A percentile compares a stretch with the other conserved stretches of the same genome.
Evolutionary conservation across 106 monocot genomes (phyloP).

Genomic region (Acanthochlamys bracteata): DNA sequence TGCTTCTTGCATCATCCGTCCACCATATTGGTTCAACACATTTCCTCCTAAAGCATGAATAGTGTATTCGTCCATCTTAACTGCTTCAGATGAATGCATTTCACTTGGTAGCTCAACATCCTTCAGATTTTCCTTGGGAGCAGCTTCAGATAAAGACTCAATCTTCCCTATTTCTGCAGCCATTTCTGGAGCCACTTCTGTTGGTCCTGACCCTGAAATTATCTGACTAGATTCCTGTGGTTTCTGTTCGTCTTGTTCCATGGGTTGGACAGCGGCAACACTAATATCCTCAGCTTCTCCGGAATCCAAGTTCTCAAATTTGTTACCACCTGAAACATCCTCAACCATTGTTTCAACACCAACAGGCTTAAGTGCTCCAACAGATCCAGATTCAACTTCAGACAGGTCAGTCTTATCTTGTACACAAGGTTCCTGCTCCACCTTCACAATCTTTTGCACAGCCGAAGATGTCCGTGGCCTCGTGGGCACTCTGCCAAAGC

Average conservation of each 20-base stretch:
- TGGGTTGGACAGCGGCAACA: slow-evolving; percentile 1
- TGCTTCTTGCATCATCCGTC: slow-evolving; percentile 18
- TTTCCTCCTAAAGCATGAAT: slow-evolving; percentile 8
- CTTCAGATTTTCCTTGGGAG: slow-evolving; percentile 9
- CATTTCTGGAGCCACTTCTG: neutral
- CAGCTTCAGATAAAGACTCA: slow-evolving; percentile 5
- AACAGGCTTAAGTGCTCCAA: neutral
- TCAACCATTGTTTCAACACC: slow-evolving; percentile 1
- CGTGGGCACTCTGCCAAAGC: slow-evolving; percentile 53
- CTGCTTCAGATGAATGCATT: slow-evolving; percentile 3
- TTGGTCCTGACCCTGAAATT: neutral
- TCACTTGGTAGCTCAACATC: neutral
- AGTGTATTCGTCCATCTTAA: slow-evolving; percentile 15
- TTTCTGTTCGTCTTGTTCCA: slow-evolving; percentile 9
- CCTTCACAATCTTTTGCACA: slow-evolving; percentile 23
- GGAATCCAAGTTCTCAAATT: slow-evolving; percentile 2
- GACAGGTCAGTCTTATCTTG: slow-evolving; percentile 5
- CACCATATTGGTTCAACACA: slow-evolving; percentile 7
- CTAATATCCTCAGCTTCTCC: slow-evolving; percentile 3
- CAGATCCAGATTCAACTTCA: slow-evolving; percentile 6
- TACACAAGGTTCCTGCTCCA: neutral
- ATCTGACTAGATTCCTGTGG: slow-evolving; percentile 7
- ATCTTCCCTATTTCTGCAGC: slow-evolving; percentile 9
- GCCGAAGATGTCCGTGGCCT: slow-evolving; percentile 32
- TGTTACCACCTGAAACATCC: slow-evolving; percentile 1